These are phyloP conservation scores for Fusarium annulatum DNA, from an alignment of 2,329 filamentous ascomycete genomes.

Conservation along the genomic window DNA sequence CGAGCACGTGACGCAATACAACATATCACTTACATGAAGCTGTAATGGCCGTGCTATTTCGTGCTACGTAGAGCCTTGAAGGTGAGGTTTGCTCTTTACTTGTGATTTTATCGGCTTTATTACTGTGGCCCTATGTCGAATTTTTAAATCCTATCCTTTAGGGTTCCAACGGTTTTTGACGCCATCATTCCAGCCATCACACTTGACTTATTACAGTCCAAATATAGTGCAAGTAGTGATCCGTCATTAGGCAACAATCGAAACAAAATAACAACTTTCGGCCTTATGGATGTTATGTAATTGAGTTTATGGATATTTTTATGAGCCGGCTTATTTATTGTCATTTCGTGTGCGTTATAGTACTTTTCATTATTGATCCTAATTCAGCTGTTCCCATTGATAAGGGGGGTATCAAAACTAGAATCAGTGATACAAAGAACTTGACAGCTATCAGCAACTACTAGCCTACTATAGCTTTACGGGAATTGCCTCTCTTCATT, in stretches of 20 bases:
- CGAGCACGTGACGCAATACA: background rate
- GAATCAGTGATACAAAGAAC: background rate
- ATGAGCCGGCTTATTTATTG: background rate
- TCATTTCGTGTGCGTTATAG: too few relatives aligned
- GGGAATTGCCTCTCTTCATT: too few relatives aligned
- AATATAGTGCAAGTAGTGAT: too few relatives aligned
- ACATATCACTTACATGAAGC: background rate
- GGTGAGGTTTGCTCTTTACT: background rate
- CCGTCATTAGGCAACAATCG: background rate
- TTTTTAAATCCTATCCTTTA: background rate
- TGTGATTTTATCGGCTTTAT: background rate
- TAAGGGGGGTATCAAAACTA: too few relatives aligned
- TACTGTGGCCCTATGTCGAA: too few relatives aligned
- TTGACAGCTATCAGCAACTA: background rate
- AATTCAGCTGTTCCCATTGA: too few relatives aligned
- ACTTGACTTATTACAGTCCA: background rate
- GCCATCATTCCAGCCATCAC: slow-evolving; percentile 1
- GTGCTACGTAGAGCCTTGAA: background rate
- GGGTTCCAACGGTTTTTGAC: background rate
- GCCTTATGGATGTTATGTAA: background rate
- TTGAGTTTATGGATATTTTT: accelerated
- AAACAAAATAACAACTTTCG: background rate
- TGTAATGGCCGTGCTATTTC: background rate
- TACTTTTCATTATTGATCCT: accelerated
- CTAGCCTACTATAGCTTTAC: background rate